These are phyloP conservation scores for Neurospora sp. DNA, from an alignment of 495 filamentous ascomycete species.

Conservation along the genomic window DNA sequence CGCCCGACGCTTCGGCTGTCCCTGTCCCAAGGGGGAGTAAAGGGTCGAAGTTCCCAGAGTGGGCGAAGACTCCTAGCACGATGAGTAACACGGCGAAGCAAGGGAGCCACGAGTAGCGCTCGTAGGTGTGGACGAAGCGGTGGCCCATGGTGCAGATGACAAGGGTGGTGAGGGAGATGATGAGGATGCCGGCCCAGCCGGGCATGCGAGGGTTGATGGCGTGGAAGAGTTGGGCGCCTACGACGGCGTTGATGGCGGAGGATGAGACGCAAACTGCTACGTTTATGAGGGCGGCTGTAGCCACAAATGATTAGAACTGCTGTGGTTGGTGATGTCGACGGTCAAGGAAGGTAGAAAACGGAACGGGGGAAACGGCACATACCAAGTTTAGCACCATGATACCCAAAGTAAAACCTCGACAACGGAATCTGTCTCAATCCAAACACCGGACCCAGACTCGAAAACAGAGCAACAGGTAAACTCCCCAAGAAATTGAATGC, in stretches of 20 bases:
- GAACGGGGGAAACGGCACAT: constrained; percentile 22
- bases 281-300: constrained; percentile 60
- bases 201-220: constrained; percentile 64
- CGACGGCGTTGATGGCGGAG: constrained; percentile 68
- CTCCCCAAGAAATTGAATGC: constrained; percentile 73
- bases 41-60: constrained; percentile 62
- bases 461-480: constrained; percentile 69
- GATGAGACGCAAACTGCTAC: constrained; percentile 69
- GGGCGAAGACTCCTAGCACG: constrained; percentile 61
- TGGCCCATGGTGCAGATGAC: constrained; percentile 68
- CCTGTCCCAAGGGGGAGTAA: constrained; percentile 53
- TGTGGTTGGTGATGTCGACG: too few species aligned
- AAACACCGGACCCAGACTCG: constrained; percentile 66
- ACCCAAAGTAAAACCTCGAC: constrained; percentile 76
- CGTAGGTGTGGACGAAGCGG: constrained; percentile 71
- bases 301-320: too few species aligned
- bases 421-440: constrained; percentile 80
- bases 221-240: constrained; percentile 73
- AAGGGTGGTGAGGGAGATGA: constrained; percentile 64
- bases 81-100: constrained; percentile 71
- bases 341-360: background rate
- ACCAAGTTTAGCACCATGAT: constrained; percentile 61
- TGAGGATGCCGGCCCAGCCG: constrained; percentile 66
- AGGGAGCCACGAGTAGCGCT: constrained; percentile 72
- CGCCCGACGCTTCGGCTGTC: constrained; percentile 48